Evolutionary conservation across 2,329 filamentous ascomycete genomes (phyloP).

Genomic region (Penicillium sp.): DNA sequence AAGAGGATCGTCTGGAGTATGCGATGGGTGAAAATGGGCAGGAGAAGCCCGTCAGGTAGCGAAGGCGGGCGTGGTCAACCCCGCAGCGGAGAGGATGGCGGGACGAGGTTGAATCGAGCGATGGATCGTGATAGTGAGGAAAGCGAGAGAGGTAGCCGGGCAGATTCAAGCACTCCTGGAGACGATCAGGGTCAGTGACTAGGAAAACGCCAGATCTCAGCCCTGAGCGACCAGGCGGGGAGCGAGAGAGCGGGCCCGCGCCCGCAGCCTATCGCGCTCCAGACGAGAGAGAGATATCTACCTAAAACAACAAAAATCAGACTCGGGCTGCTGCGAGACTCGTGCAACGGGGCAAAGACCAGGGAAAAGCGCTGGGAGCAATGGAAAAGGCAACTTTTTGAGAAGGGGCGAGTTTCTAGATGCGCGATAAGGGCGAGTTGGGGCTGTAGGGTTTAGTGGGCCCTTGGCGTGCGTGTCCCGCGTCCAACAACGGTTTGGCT

Average conservation of each 20-base stretch:
- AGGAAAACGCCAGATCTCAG: constrained; percentile 10
- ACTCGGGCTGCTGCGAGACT: too few relatives aligned
- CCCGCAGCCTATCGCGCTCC: background rate
- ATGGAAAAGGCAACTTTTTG: too few relatives aligned
- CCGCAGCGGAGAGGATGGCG: constrained; percentile 17
- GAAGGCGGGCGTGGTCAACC: constrained; percentile 17
- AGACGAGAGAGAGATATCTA: background rate
- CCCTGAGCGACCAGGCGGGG: constrained; percentile 11
- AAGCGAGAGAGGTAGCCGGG: constrained; percentile 1
- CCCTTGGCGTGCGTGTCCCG: constrained; percentile 11
- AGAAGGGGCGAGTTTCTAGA: constrained; percentile 19
- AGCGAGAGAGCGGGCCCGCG: constrained; percentile 4
- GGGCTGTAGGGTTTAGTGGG: constrained; percentile 24
- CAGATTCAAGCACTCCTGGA: constrained; percentile 1
- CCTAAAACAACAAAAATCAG: too few relatives aligned
- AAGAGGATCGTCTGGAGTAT: constrained; percentile 9
- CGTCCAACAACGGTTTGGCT: too few relatives aligned
- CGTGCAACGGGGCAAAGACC: too few relatives aligned
- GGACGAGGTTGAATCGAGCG: constrained; percentile 1
- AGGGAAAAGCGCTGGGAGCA: background rate
- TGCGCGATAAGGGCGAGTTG: constrained; percentile 18
- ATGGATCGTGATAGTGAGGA: background rate
- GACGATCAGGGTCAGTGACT: background rate
- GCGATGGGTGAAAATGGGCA: constrained; percentile 15
- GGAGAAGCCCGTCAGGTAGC: constrained; percentile 18